phyloP scores from a whole-genome alignment of 805 yeast genomes.

The Saccharomycopsis fibuligera region DNA sequence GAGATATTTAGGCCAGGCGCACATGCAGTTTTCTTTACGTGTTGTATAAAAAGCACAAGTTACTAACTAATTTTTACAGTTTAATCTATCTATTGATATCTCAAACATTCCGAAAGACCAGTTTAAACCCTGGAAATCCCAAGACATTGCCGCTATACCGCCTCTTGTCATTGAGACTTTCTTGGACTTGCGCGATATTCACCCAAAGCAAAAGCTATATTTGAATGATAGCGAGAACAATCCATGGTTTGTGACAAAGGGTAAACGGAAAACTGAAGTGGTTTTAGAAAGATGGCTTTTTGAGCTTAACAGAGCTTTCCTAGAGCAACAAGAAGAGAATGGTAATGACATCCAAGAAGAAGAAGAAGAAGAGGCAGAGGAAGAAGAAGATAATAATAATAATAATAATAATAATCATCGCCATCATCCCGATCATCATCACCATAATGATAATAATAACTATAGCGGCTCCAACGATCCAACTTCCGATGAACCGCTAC shows the following conservation, averaged over 20 bases:
- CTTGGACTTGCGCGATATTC: slow-evolving; percentile 56
- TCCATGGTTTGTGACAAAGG: slow-evolving; percentile 53
- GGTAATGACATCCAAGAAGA: neutral
- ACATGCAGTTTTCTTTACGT: neutral
- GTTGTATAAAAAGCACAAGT: neutral
- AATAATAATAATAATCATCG: slow-evolving; percentile 22
- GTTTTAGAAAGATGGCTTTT: slow-evolving; percentile 92
- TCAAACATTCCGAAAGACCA: slow-evolving; percentile 43
- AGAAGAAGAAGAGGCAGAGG: slow-evolving; percentile 21
- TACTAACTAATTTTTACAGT: slow-evolving; percentile 6
- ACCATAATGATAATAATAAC: neutral
- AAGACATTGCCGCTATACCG: slow-evolving; percentile 38
- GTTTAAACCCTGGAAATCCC: slow-evolving; percentile 52
- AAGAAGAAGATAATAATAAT: slow-evolving; percentile 22
- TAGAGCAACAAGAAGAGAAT: too few species aligned
- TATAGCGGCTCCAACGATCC: too few species aligned
- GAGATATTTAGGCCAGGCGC: too few species aligned
- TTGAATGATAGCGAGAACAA: slow-evolving; percentile 49
- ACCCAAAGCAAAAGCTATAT: slow-evolving; percentile 51
- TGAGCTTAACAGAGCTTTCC: slow-evolving; percentile 51
- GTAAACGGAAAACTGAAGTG: slow-evolving; percentile 68
- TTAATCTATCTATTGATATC: slow-evolving; percentile 29
- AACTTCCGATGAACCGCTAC: slow-evolving; percentile 44
- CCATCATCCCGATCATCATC: neutral
- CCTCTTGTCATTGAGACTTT: slow-evolving; percentile 85